Evolutionary conservation across 345 rosid species (phyloP).

Genomic region (Syzygium oleosum): DNA sequence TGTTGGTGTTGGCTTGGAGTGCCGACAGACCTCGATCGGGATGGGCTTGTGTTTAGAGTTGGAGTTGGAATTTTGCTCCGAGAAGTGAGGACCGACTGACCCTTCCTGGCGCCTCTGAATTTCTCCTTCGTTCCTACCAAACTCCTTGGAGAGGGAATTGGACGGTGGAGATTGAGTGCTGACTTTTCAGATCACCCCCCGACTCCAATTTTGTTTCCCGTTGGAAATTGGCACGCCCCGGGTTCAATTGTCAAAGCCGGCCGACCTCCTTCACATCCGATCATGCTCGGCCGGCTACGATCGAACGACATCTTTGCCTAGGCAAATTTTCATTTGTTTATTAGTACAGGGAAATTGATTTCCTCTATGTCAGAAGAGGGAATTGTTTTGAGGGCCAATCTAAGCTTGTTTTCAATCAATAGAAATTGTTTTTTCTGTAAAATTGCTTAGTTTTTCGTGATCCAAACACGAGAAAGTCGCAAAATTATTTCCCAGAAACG

Average conservation of each 20-base stretch:
- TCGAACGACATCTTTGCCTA: background rate
- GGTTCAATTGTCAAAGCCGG: background rate
- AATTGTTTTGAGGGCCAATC: accelerated
- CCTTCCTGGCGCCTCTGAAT: background rate
- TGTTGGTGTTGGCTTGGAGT: background rate
- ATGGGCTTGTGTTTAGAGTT: background rate
- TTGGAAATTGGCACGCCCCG: background rate
- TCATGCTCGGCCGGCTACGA: background rate
- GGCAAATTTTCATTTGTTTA: background rate
- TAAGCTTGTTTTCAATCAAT: background rate
- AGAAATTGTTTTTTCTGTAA: too few relatives aligned
- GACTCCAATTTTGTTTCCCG: background rate
- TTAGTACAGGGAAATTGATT: background rate
- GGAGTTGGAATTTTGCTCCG: background rate
- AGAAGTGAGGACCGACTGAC: background rate
- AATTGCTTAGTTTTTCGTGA: too few relatives aligned
- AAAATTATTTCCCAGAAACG: background rate
- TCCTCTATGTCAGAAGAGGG: accelerated
- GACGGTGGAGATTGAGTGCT: background rate
- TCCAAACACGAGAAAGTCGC: background rate
- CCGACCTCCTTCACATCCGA: background rate
- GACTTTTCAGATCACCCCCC: background rate
- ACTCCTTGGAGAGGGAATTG: background rate
- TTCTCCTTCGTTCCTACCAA: background rate
- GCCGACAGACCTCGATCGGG: background rate